These are phyloP conservation scores for Capsella bursapastoris DNA, from an alignment of 345 rosid species.

Conservation along the genomic window DNA sequence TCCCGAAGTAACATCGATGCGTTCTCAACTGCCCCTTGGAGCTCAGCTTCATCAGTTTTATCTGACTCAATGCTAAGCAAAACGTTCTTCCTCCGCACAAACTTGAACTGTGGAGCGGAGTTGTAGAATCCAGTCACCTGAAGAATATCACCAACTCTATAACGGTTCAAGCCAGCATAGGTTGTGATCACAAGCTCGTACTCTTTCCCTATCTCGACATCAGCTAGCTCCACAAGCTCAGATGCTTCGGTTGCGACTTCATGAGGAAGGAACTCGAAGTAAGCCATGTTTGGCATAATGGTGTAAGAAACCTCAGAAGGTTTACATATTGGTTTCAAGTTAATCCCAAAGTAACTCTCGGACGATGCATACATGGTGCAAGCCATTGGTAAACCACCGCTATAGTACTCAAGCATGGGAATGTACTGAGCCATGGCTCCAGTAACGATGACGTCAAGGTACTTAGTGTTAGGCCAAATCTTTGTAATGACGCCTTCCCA, in stretches of 20 bases:
- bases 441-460: slow-evolving; percentile 90
- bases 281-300: slow-evolving; percentile 90
- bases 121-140: slow-evolving; percentile 73
- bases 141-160: slow-evolving; percentile 88
- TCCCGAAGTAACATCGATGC: slow-evolving; percentile 56
- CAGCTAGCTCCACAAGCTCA: slow-evolving; percentile 68
- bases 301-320: slow-evolving; percentile 87
- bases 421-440: slow-evolving; percentile 98
- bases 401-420: slow-evolving; percentile 80
- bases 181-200: slow-evolving; percentile 90
- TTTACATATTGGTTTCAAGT: slow-evolving; percentile 68
- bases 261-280: slow-evolving; percentile 75
- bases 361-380: slow-evolving; percentile 97
- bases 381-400: slow-evolving; percentile 75
- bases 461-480: slow-evolving; percentile 89
- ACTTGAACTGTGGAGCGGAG: slow-evolving; percentile 79
- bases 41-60: slow-evolving; percentile 86
- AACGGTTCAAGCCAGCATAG: slow-evolving; percentile 76
- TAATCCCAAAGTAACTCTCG: slow-evolving; percentile 87
- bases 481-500: slow-evolving; percentile 76
- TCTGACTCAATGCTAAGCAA: slow-evolving; percentile 82
- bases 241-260: slow-evolving; percentile 29
- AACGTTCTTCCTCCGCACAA: slow-evolving; percentile 79
- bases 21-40: slow-evolving; percentile 69
- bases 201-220: slow-evolving; percentile 70